phyloP scores from a whole-genome alignment of 768 basidiomycete species.

The Harrya chromipes region DNA sequence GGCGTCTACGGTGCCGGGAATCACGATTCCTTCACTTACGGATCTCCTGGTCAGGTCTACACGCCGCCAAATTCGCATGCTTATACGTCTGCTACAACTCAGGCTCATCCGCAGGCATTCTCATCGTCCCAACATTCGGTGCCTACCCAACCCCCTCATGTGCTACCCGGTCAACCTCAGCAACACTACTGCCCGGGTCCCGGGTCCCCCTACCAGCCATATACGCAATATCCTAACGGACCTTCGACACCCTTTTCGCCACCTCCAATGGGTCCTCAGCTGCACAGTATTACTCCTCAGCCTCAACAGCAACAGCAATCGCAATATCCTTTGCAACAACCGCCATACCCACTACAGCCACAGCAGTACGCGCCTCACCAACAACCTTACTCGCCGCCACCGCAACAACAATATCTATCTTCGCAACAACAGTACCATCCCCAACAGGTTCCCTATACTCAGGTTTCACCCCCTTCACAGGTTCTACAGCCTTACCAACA shows the following conservation, averaged over 20 bases:
- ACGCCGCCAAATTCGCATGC: slow-evolving; percentile 10
- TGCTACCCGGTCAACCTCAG: slow-evolving; percentile 10
- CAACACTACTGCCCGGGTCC: slow-evolving; percentile 9
- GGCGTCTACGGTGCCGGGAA: neutral
- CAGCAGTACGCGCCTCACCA: slow-evolving; percentile 13
- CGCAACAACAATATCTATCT: neutral
- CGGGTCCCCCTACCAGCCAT: slow-evolving; percentile 12
- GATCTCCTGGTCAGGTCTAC: slow-evolving; percentile 8
- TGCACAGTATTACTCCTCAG: slow-evolving; percentile 1
- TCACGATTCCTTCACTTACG: neutral
- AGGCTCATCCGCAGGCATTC: slow-evolving; percentile 3
- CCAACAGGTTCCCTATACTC: slow-evolving; percentile 16
- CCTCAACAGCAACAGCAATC: slow-evolving; percentile 16
- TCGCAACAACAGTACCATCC: slow-evolving; percentile 8
- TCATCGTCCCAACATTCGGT: slow-evolving; percentile 9
- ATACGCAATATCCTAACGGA: slow-evolving; percentile 11
- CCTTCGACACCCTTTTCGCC: slow-evolving; percentile 7
- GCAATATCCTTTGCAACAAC: slow-evolving; percentile 5
- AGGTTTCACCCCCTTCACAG: slow-evolving; percentile 11
- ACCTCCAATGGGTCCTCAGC: slow-evolving; percentile 11
- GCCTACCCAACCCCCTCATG: slow-evolving; percentile 9
- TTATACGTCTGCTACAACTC: slow-evolving; percentile 2
- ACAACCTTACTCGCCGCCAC: slow-evolving; percentile 3
- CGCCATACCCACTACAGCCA: slow-evolving; percentile 5
- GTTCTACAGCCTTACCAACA: slow-evolving; percentile 17